Percentiles rank a stretch among this genome's conserved stretches.
Conservation (phyloP, 2,329 filamentous ascomycete species). For the Exophiala sideris region DNA sequence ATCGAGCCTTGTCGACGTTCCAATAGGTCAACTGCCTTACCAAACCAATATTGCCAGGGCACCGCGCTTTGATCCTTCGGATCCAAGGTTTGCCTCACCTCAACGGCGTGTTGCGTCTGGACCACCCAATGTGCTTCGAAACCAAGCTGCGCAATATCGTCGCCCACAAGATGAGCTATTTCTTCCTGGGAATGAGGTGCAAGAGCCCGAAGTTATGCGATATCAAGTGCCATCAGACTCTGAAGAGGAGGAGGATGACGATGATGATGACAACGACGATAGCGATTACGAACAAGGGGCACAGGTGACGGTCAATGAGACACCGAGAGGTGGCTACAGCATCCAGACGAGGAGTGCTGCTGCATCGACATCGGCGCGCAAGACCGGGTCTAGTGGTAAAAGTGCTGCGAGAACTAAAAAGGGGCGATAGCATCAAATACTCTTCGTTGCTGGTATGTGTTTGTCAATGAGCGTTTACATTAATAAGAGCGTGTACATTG, state of each 20-base stretch:
- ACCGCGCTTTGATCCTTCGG: slow-evolving; percentile 31
- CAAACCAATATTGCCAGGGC: slow-evolving; percentile 32
- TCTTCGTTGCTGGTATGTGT: not conserved
- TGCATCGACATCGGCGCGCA: slow-evolving; percentile 7
- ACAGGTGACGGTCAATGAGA: slow-evolving; percentile 23
- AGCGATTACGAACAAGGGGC: slow-evolving; percentile 21
- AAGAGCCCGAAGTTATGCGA: slow-evolving; percentile 21
- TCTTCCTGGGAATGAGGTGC: slow-evolving; percentile 10
- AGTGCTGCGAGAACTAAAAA: slow-evolving; percentile 17
- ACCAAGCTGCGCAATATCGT: slow-evolving; percentile 17
- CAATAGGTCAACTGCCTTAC: slow-evolving; percentile 33
- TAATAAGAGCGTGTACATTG: no score
- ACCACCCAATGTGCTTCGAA: slow-evolving; percentile 28
- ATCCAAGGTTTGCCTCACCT: slow-evolving; percentile 32
- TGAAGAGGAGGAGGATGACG: slow-evolving; percentile 21
- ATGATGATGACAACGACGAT: slow-evolving; percentile 18
- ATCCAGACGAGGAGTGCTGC: slow-evolving; percentile 27
- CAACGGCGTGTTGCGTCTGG: slow-evolving; percentile 44
- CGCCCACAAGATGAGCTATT: slow-evolving; percentile 27
- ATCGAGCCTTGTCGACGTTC: slow-evolving; percentile 34
- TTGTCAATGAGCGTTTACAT: no score
- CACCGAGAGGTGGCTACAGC: slow-evolving; percentile 16
- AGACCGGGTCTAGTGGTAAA: slow-evolving; percentile 8
- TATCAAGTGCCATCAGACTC: slow-evolving; percentile 22
- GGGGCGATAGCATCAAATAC: slow-evolving; percentile 9